Evolutionary conservation across 805 yeast genomes (phyloP).

Genomic region (Metschnikowia koreensis): DNA sequence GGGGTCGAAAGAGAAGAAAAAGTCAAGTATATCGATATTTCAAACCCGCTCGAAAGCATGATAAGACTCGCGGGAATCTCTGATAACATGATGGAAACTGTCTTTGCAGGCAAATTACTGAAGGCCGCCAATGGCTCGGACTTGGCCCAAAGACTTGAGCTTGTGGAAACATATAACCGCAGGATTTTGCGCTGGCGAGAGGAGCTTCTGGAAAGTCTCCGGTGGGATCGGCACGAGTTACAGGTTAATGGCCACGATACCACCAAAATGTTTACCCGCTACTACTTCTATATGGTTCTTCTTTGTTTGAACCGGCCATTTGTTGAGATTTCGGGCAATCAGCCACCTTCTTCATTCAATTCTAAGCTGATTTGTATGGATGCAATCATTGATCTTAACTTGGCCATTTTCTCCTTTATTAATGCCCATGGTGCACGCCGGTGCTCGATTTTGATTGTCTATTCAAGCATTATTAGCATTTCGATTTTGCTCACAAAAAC

Average conservation of each 20-base stretch:
- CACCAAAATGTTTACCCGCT: conserved; percentile 14
- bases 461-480: conserved; percentile 12
- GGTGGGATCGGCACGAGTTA: conserved; percentile 8
- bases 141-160: conserved; percentile 1
- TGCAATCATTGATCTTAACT: conserved; percentile 7
- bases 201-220: conserved; percentile 7
- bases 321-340: conserved; percentile 3
- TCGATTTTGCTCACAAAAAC: conserved; percentile 8
- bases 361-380: conserved; percentile 9
- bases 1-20: conserved; percentile 5
- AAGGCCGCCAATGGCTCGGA: background rate
- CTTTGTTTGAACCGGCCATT: conserved; percentile 16
- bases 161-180: conserved; percentile 9
- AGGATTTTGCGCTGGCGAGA: conserved; percentile 11
- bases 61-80: conserved; percentile 9
- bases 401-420: conserved; percentile 9
- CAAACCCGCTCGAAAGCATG: conserved; percentile 12
- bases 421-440: conserved; percentile 10
- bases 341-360: background rate
- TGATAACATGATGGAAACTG: conserved; percentile 11
- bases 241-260: conserved; percentile 10
- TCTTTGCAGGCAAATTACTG: conserved; percentile 7
- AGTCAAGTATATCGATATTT: conserved; percentile 11
- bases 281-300: conserved; percentile 14
- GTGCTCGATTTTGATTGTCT: conserved; percentile 14